Conservation (phyloP, 768 basidiomycete genomes). For the Leccinum subgranulosum region DNA sequence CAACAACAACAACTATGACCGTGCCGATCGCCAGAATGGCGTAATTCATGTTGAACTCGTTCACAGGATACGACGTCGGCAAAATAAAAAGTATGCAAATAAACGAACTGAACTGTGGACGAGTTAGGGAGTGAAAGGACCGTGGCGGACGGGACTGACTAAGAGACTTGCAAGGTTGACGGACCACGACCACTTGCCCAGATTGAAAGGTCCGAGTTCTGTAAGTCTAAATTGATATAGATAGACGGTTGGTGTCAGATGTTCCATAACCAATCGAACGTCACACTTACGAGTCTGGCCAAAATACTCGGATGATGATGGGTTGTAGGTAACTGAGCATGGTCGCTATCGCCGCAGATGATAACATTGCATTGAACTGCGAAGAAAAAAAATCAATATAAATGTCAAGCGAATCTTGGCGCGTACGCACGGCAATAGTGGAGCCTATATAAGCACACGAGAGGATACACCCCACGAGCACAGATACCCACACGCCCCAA, state of each 20-base stretch:
- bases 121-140: neutral
- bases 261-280: neutral
- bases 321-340: constrained; percentile 59
- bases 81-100: constrained; percentile 55
- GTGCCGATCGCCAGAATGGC: constrained; percentile 51
- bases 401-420: neutral
- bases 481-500: constrained; percentile 53
- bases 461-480: constrained; percentile 49
- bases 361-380: constrained; percentile 54
- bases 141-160: constrained; percentile 29
- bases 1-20: constrained; percentile 41
- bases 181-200: constrained; percentile 51
- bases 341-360: constrained; percentile 54
- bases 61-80: constrained; percentile 52
- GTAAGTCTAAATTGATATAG: constrained; percentile 33
- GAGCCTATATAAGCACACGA: constrained; percentile 60
- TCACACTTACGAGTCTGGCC: constrained; percentile 45
- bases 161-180: constrained; percentile 48
- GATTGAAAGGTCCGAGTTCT: constrained; percentile 47
- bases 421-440: constrained; percentile 44
- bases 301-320: constrained; percentile 55
- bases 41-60: constrained; percentile 54
- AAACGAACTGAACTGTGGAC: constrained; percentile 46
- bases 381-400: neutral
- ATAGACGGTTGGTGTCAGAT: neutral